A percentile compares a stretch with the other conserved stretches of the same genome.
phyloP scores from a whole-genome alignment of 2,329 filamentous ascomycete species.

The Diaporthe batatas region DNA sequence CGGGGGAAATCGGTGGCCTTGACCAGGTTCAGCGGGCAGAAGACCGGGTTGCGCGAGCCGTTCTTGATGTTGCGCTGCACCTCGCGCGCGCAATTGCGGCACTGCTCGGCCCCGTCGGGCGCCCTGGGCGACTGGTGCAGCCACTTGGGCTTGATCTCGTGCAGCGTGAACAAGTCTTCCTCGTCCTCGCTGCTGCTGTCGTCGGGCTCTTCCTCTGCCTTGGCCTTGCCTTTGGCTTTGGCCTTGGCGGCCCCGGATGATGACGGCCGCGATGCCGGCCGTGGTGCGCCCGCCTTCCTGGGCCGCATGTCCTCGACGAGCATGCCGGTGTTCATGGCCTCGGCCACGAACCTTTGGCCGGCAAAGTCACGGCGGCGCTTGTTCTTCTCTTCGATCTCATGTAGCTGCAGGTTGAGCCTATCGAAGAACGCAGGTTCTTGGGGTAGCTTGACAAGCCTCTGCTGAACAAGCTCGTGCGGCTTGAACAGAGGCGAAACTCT shows the following conservation, averaged over 20 bases:
- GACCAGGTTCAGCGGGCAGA: conserved; percentile 73
- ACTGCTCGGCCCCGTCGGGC: conserved; percentile 72
- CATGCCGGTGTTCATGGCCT: conserved; percentile 73
- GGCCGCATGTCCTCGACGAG: conserved; percentile 80
- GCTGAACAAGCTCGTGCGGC: conserved; percentile 64
- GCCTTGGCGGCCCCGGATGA: not conserved
- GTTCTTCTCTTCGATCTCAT: conserved; percentile 57
- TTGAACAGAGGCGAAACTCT: conserved; percentile 69
- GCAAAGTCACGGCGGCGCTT: conserved; percentile 57
- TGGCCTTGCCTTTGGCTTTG: not conserved
- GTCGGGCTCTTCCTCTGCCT: not conserved
- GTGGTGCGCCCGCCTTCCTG: not conserved
- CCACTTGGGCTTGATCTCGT: conserved; percentile 91
- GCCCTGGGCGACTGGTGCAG: conserved; percentile 81
- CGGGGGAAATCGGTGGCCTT: conserved; percentile 48
- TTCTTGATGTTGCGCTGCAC: conserved; percentile 50
- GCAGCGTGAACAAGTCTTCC: conserved; percentile 50
- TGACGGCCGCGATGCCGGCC: not conserved
- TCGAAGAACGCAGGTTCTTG: conserved; percentile 56
- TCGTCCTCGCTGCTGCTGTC: not conserved
- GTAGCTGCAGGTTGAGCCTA: conserved; percentile 67
- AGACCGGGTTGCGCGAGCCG: conserved; percentile 54
- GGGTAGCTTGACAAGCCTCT: conserved; percentile 64
- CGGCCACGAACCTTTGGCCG: conserved; percentile 59
- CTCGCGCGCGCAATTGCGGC: conserved; percentile 78